phyloP scores from a whole-genome alignment of 2,329 filamentous ascomycete genomes.

The Monosporascus sp. region DNA sequence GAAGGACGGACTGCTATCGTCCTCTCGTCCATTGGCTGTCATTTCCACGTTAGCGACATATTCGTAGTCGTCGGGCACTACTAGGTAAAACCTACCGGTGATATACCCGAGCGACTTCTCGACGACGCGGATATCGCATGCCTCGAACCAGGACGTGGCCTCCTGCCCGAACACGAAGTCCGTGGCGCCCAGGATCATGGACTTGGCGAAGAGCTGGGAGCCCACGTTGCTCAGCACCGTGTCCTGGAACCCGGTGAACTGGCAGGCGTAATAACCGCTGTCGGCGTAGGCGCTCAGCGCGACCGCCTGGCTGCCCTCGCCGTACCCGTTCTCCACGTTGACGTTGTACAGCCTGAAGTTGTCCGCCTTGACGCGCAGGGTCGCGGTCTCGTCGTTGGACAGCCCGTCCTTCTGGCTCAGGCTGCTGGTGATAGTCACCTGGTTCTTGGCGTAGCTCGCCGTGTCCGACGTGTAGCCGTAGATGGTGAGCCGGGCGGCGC shows the following conservation, averaged over 20 bases:
- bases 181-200: slow-evolving; percentile 40
- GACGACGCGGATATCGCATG: slow-evolving; percentile 32
- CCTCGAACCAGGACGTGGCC: slow-evolving; percentile 37
- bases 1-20: slow-evolving; percentile 26
- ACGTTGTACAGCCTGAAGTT: slow-evolving; percentile 59
- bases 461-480: slow-evolving; percentile 54
- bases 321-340: slow-evolving; percentile 41
- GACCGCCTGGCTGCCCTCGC: slow-evolving; percentile 39
- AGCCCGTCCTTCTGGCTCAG: slow-evolving; percentile 40
- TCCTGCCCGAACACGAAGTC: slow-evolving; percentile 43
- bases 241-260: slow-evolving; percentile 42
- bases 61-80: neutral
- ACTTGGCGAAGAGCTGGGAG: slow-evolving; percentile 41
- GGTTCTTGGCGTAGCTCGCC: slow-evolving; percentile 47
- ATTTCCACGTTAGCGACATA: neutral
- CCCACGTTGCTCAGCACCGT: slow-evolving; percentile 40
- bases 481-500: slow-evolving; percentile 44
- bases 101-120: slow-evolving; percentile 29
- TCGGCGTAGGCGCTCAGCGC: slow-evolving; percentile 38
- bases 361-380: slow-evolving; percentile 36
- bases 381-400: slow-evolving; percentile 47
- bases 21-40: slow-evolving; percentile 34
- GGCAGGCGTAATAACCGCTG: slow-evolving; percentile 40
- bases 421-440: slow-evolving; percentile 45
- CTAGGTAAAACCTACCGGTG: slow-evolving; percentile 28